Base-by-base conservation (phyloP, 768 basidiomycete species). In the Leccinellum albellum region DNA sequence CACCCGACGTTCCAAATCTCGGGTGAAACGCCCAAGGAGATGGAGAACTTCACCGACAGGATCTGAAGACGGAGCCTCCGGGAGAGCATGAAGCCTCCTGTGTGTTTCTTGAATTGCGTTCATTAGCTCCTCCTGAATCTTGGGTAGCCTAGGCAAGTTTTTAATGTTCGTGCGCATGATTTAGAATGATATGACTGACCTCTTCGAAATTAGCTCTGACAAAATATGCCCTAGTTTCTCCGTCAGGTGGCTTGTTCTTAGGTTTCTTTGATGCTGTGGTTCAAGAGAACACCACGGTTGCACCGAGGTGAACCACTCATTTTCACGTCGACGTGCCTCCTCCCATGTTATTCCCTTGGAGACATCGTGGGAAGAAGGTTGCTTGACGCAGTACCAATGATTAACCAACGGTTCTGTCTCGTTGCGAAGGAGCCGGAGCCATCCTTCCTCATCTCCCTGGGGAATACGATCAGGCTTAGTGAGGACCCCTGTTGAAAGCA, bases 401-500 rank as follows among this genome's bases (percentile, higher is more conserved):
- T 71, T 73, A 0, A 57, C 33, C 0, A 70, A 46, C 0, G 66
- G 66, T 42, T 73, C 72, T 6, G 73, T 75, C 28, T 85, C 83
- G 57, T 84, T 82, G 7, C 78, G 71, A 33, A 88, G 81, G 58
- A 82, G 79, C 0, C 69, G 69, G 2, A 88, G 56, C 89, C 88
- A 90, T 12, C 37, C 9, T 0, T n/a, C 24, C 55, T 64, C 66
- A 5, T 66, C 61, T n/a, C 73, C 69, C 0, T 24, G 1, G 3
- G 62, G 63, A 28, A 72, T 87, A 8, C 85, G 81, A 60, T 88
- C 88, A 0, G 87, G 86, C 60, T 91, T 90, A 0, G 88, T 91
- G 20, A 89, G 75, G 17, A 67, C 64, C 14, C 65, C 65, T 67
- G 23, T 32, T 10, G 13, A 23, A n/a, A 37, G 1, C 2, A 13